Evolutionary conservation across 768 basidiomycete species (phyloP), one percentile per base, ranked within the genome.

Genomic region (Trametes elegans): DNA sequence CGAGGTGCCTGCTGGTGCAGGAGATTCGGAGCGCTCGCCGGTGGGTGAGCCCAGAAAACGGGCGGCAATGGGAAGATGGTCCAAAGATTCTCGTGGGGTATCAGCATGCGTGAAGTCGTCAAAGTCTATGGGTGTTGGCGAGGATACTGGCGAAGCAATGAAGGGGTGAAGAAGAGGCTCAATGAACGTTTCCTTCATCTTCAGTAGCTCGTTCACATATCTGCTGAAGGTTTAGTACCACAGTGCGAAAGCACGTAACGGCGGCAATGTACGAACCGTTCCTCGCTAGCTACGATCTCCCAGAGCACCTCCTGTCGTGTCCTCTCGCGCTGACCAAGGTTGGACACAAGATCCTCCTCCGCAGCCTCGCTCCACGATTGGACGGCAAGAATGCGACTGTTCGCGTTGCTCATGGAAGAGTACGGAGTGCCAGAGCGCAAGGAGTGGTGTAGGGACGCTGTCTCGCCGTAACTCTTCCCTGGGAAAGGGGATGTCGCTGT

Each of bases 301-400:
- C 93, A 97, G 24, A 98, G 71, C 6, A 98, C 95, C 73, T 98
- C 95, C 71, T 98, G 95, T 48, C 95, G 82, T 34, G 95, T 97
- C 54, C 95, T 83, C 69, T 98, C 95, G 57, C 92, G 84, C 40
- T 92, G 86, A n/a, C 93, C 92, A 31, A 98, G 77, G 66, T 98
- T 93, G 40, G 87, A 85, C 18, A 98, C 90, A 38, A 98, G 82
- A 70, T 98, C 95, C 52, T 91, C 93, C 68, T 95, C 93, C 9
- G 94, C 92, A 59, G 87, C 88, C 68, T 96, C 91, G 66, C 92
- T 95, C 95, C 95, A 98, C 18, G 88, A 90, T 58, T 82, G 72
- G 1, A 86, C 88, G 27, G 88, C 81, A 35, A 90, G 76, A 54
- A 93, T 90, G 38, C 86, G 82, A 58, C 83, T 87, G 48, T 83